phyloP scores from a whole-genome alignment of 768 basidiomycete species.

The Lyophyllum decastes region DNA sequence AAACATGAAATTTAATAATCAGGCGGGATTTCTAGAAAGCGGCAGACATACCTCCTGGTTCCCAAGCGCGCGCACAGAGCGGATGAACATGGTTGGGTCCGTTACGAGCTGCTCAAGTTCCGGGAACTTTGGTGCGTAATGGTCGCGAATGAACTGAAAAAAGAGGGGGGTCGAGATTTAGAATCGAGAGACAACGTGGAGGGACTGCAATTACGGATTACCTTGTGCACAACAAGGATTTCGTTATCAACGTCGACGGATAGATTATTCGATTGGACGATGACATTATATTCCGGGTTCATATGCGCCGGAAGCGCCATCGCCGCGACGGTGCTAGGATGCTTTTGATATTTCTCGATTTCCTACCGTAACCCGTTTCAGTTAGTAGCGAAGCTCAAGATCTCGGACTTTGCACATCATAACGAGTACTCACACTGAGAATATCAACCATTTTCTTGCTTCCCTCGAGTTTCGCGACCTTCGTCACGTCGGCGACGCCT shows the following conservation, averaged over 20 bases:
- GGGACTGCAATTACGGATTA: slow-evolving; percentile 22
- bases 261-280: slow-evolving; percentile 96
- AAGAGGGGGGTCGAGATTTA: slow-evolving; percentile 17
- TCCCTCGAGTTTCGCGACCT: slow-evolving; percentile 86
- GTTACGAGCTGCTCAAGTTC: slow-evolving; percentile 95
- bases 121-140: slow-evolving; percentile 93
- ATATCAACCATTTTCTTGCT: slow-evolving; percentile 89
- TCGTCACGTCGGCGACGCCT: slow-evolving; percentile 79
- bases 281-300: slow-evolving; percentile 94
- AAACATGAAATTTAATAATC: neutral
- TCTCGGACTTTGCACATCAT: neutral
- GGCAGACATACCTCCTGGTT: slow-evolving; percentile 70
- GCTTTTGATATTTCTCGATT: slow-evolving; percentile 81
- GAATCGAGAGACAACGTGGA: neutral
- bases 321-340: slow-evolving; percentile 77
- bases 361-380: slow-evolving; percentile 58
- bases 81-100: slow-evolving; percentile 91
- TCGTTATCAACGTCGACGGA: slow-evolving; percentile 99
- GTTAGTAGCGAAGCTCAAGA: neutral
- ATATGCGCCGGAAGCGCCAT: slow-evolving; percentile 82
- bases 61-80: slow-evolving; percentile 83
- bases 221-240: slow-evolving; percentile 96
- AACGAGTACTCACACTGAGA: slow-evolving; percentile 54
- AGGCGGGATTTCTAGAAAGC: neutral
- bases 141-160: slow-evolving; percentile 93